Percentiles rank a stretch among this genome's conserved stretches.
These are phyloP conservation scores for Oropetium thomaeum DNA, from an alignment of 176 grass and related monocot genomes.

Conservation along the genomic window DNA sequence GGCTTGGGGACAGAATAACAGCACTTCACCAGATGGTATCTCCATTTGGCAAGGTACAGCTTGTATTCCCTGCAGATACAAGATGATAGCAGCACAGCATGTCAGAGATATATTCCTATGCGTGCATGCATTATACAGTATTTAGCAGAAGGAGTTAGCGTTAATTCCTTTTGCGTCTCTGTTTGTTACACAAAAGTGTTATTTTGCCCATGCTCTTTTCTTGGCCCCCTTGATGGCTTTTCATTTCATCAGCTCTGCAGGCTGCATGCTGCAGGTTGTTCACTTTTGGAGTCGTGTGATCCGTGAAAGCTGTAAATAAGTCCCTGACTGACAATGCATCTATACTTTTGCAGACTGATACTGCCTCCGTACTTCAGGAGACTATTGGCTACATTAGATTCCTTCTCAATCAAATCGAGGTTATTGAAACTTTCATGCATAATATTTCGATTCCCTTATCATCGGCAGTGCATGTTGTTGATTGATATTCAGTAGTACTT, in stretches of 20 bases:
- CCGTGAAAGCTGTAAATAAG: constrained; percentile 32
- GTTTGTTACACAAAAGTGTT: not conserved
- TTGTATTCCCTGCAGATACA: not conserved
- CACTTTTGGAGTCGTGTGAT: constrained; percentile 20
- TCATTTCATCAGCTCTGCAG: constrained; percentile 23
- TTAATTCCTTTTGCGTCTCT: constrained; percentile 1
- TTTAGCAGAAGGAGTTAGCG: no score
- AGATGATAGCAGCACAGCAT: not conserved
- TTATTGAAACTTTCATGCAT: constrained; percentile 30
- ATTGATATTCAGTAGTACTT: no score
- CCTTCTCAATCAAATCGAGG: constrained; percentile 76
- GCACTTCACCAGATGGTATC: constrained; percentile 83
- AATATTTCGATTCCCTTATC: no score
- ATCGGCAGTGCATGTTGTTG: no score
- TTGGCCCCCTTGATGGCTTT: not conserved
- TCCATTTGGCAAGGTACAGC: constrained; percentile 75
- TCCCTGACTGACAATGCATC: constrained; percentile 43
- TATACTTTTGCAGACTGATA: constrained; percentile 69
- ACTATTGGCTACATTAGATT: constrained; percentile 81
- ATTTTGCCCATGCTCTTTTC: constrained; percentile 39
- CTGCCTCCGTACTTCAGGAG: constrained; percentile 82
- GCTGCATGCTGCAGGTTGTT: constrained; percentile 11
- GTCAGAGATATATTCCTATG: not conserved
- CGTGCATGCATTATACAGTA: not conserved
- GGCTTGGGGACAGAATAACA: constrained; percentile 80